These are phyloP conservation scores for Exophiala mesophila DNA, from an alignment of 2,329 filamentous ascomycete genomes.

Conservation along the genomic window DNA sequence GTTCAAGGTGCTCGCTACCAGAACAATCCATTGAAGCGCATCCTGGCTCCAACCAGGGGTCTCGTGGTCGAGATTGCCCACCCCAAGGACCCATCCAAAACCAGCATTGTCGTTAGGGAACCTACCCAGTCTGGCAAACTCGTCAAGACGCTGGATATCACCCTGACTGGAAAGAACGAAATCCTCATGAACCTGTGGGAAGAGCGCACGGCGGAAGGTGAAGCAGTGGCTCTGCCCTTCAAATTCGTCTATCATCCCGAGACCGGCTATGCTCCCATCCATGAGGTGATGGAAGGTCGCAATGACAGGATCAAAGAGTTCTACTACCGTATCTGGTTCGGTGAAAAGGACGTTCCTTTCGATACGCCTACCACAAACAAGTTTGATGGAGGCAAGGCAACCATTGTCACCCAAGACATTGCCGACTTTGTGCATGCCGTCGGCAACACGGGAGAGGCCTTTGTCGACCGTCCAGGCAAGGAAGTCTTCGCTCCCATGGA, in stretches of 20 bases:
- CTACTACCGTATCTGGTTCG: constrained; percentile 98
- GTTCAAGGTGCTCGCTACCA: constrained; percentile 96
- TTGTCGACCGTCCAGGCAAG: constrained; percentile 92
- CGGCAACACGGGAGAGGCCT: constrained; percentile 94
- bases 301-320: constrained; percentile 99
- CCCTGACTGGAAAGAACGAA: constrained; percentile 67
- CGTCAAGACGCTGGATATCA: constrained; percentile 81
- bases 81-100: constrained; percentile 77
- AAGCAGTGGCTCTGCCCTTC: constrained; percentile 76
- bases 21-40: constrained; percentile 88
- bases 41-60: constrained; percentile 80
- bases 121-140: constrained; percentile 81
- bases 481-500: constrained; percentile 96
- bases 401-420: constrained; percentile 85
- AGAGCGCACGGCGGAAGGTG: constrained; percentile 78
- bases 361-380: constrained; percentile 77
- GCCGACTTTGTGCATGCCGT: constrained; percentile 99
- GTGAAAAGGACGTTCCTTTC: constrained; percentile 75
- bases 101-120: constrained; percentile 80
- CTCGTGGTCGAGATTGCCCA: constrained; percentile 83
- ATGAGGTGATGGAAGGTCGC: constrained; percentile 89
- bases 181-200: constrained; percentile 90
- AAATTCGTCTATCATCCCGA: constrained; percentile 92
- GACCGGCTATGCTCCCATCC: constrained; percentile 93
- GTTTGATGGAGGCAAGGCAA: constrained; percentile 84